These are phyloP conservation scores for Colletotrichum paranaense DNA, from an alignment of 2,329 filamentous ascomycete genomes.

Conservation along the genomic window DNA sequence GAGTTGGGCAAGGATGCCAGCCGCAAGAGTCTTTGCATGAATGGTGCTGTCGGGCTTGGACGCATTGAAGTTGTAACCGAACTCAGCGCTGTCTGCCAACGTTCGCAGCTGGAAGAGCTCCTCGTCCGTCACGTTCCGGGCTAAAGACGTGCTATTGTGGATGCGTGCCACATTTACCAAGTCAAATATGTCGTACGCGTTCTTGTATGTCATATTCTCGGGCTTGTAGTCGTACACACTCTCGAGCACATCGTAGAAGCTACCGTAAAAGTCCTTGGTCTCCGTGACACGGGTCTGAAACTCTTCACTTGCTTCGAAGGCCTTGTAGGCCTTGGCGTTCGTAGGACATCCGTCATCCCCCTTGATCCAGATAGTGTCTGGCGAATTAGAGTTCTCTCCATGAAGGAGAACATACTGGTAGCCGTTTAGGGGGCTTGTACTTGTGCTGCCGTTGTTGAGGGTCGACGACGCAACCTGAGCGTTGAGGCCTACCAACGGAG, in stretches of 20 bases:
- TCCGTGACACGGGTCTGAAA: constrained; percentile 41
- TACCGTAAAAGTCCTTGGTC: constrained; percentile 45
- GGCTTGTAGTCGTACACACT: constrained; percentile 46
- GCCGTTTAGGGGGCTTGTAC: constrained; percentile 33
- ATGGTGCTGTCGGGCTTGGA: constrained; percentile 44
- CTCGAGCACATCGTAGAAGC: constrained; percentile 43
- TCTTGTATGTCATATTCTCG: constrained; percentile 47
- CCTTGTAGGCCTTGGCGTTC: constrained; percentile 40
- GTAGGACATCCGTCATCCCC: constrained; percentile 48
- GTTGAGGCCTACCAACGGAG: constrained; percentile 43
- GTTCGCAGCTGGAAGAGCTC: constrained; percentile 47
- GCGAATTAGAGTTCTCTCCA: constrained; percentile 44
- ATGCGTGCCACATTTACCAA: constrained; percentile 49
- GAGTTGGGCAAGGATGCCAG: constrained; percentile 44
- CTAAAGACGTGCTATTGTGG: constrained; percentile 43
- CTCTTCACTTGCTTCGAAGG: constrained; percentile 42
- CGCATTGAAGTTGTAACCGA: constrained; percentile 45
- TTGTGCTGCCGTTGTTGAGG: constrained; percentile 37
- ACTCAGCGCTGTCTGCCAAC: constrained; percentile 47
- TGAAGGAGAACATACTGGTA: constrained; percentile 49
- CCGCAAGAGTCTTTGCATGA: constrained; percentile 45
- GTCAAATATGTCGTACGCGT: constrained; percentile 51
- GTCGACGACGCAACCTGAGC: constrained; percentile 42
- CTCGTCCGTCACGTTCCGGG: constrained; percentile 45
- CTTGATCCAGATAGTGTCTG: constrained; percentile 51